Conservation (phyloP, 2,329 filamentous ascomycete genomes). For the Alternaria sp. region DNA sequence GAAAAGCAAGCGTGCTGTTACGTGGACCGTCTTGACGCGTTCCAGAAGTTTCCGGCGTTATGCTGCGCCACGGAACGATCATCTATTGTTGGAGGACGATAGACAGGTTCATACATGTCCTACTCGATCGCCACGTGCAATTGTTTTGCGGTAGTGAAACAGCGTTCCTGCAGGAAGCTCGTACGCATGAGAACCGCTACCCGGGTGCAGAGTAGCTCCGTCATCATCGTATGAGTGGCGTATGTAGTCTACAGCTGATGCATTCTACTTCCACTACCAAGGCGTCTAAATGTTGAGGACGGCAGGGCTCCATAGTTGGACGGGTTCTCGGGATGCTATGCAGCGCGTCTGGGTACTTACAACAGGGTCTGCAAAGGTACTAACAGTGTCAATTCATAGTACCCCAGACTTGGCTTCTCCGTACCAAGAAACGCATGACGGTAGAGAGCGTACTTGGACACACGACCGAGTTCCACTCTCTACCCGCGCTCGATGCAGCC, state of each 20-base stretch:
- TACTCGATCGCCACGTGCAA: background rate
- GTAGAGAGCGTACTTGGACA: background rate
- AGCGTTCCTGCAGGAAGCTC: background rate
- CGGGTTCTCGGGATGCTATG: conserved; percentile 3
- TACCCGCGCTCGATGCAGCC: background rate
- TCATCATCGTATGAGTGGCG: background rate
- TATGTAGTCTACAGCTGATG: background rate
- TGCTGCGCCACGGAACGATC: background rate
- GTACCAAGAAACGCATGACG: background rate
- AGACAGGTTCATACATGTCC: background rate
- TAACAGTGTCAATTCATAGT: conserved; percentile 6
- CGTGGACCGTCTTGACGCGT: background rate
- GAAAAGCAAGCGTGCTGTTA: background rate
- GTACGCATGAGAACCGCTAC: background rate
- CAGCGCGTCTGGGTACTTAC: background rate
- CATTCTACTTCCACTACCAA: conserved; percentile 1
- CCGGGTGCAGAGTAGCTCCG: background rate
- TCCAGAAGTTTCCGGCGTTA: conserved; percentile 11
- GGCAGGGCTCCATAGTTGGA: background rate
- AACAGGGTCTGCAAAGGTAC: background rate
- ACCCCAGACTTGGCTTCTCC: conserved; percentile 5
- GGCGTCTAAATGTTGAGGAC: background rate
- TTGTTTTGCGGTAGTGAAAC: conserved; percentile 7
- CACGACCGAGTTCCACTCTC: background rate
- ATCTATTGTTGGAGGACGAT: conserved; percentile 5